Evolutionary conservation across 2,329 filamentous ascomycete species (phyloP).

Genomic region (Colletotrichum endophyticum): DNA sequence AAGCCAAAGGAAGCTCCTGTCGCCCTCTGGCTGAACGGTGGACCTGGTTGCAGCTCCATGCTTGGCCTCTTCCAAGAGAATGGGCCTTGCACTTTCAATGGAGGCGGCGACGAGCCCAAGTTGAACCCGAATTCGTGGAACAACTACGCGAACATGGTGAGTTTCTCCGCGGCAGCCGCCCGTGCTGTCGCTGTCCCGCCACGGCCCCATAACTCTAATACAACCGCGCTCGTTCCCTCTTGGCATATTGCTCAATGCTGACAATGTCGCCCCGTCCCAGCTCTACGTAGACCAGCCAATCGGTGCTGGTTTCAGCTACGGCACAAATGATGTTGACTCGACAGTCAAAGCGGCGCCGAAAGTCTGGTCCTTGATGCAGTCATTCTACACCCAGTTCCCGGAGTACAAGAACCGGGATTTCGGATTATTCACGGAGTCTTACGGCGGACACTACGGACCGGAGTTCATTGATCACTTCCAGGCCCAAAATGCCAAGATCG

Average conservation of each 20-base stretch:
- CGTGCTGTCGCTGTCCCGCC: too few species aligned
- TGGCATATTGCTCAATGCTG: slow-evolving; percentile 25
- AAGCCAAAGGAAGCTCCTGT: slow-evolving; percentile 34
- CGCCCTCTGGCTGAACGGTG: slow-evolving; percentile 42
- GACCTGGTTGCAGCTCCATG: slow-evolving; percentile 44
- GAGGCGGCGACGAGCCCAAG: slow-evolving; percentile 35
- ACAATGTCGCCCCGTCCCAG: neutral
- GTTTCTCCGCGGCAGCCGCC: neutral
- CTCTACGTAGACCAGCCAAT: slow-evolving; percentile 24
- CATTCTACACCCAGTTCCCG: slow-evolving; percentile 68
- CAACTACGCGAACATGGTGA: slow-evolving; percentile 43
- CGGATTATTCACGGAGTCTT: slow-evolving; percentile 58
- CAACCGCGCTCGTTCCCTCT: slow-evolving; percentile 28
- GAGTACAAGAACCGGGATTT: slow-evolving; percentile 64
- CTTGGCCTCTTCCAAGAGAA: slow-evolving; percentile 46
- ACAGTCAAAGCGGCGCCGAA: slow-evolving; percentile 51
- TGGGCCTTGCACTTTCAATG: slow-evolving; percentile 47
- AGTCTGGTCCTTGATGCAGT: slow-evolving; percentile 63
- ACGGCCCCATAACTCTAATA: neutral
- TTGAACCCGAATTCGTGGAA: slow-evolving; percentile 50
- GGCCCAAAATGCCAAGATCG: slow-evolving; percentile 59
- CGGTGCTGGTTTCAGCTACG: slow-evolving; percentile 35
- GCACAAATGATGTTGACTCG: slow-evolving; percentile 36
- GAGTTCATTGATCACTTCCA: slow-evolving; percentile 61
- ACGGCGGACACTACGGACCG: slow-evolving; percentile 65